Evolutionary conservation across 768 basidiomycete genomes (phyloP), one percentile per base, ranked within the genome.

Genomic region (Leccinum subgranulosum): DNA sequence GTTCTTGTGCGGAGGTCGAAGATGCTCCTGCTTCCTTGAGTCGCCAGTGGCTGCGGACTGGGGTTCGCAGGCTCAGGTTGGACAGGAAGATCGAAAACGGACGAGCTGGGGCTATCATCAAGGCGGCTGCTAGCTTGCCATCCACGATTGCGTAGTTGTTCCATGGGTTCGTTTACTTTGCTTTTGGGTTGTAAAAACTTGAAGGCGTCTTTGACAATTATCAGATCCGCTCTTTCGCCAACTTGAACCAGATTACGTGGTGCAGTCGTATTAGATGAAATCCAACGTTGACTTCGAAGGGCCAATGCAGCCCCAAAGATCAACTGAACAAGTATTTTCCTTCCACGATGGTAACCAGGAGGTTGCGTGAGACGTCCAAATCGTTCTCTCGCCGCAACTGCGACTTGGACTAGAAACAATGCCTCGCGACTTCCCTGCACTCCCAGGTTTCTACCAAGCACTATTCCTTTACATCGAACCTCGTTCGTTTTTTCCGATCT

Each of bases 1-100:
- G 49, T 53, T 46, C 55, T 54, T 28, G 45, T 25, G 21, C 29
- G 54, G 41, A 61, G 39, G 58, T 46, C 49, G 51, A 23, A 19
- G 52, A 43, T 34, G 53, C 12, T 31, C 33, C 4, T n/a, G 29
- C 61, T 49, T 57, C 59, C 57, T 39, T 46, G 56, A 57, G 65
- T 49, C 55, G 58, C 57, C 56, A 58, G 49, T 52, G 56, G 65
- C 55, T 69, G 69, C 25, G 62, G 61, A 60, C 48, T 58, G 21
- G 58, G 47, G 39, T 57, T 65, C 39, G 48, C 25, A 36, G 55
- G 54, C 49, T 83, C 25, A 36, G 55, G 54, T 48, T 83, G 84
- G 33, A 77, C 78, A 4, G 88, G 87, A 28, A 90, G 77, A 68
- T 91, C 88, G 66, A 91, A 90, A 23, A 87, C 81, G 21, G 87